phyloP scores from a whole-genome alignment of 306 rosid species.

The Corylus americana region DNA sequence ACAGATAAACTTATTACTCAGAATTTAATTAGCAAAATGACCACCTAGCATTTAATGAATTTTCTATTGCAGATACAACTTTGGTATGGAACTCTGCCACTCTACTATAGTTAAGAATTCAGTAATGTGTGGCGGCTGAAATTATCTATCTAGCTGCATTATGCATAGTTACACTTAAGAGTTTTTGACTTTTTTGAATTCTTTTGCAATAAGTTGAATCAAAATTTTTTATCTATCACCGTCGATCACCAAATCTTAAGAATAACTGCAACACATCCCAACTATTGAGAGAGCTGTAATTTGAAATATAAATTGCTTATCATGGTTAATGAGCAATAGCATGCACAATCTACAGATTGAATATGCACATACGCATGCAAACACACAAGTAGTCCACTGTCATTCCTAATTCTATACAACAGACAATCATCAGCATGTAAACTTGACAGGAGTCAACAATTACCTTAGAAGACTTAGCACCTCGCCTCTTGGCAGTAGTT shows the following conservation, averaged over 20 bases:
- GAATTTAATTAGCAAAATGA: not conserved
- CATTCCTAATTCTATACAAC: slow-evolving; percentile 14
- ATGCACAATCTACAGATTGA: not conserved
- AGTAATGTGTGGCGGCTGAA: too few species aligned
- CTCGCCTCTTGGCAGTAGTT: slow-evolving; percentile 52
- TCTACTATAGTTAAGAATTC: not conserved
- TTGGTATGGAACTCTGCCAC: not conserved
- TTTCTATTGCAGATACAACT: not conserved
- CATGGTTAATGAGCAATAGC: not conserved
- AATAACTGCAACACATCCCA: not conserved
- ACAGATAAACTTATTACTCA: not conserved
- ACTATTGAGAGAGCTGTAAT: not conserved
- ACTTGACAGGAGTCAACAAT: slow-evolving; percentile 25
- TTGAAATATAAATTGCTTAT: not conserved
- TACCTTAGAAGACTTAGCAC: slow-evolving; percentile 78
- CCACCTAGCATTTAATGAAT: not conserved
- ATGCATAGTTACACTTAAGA: not conserved
- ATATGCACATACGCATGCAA: not conserved
- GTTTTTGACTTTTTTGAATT: not conserved
- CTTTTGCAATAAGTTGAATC: not conserved
- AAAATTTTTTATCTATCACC: not conserved
- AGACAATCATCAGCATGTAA: slow-evolving; percentile 5
- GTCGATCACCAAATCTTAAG: not conserved
- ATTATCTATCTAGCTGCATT: not conserved
- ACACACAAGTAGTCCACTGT: not conserved